phyloP scores from a whole-genome alignment of 2,329 filamentous ascomycete species.

The Alternaria hordeiaustralica region DNA sequence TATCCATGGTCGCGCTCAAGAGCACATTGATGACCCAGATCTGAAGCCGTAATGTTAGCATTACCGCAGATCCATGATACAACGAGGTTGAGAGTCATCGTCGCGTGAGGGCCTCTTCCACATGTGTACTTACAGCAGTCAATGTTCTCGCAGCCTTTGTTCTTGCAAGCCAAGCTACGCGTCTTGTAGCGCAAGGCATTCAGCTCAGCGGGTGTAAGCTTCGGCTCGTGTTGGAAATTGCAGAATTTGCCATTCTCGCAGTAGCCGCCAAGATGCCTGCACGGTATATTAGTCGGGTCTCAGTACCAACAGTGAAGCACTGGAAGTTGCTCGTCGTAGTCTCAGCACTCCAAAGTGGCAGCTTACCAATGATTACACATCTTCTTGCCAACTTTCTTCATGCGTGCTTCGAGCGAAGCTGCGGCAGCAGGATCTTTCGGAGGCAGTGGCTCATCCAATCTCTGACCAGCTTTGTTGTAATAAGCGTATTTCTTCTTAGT shows the following conservation, averaged over 20 bases:
- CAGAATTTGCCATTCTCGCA: conserved; percentile 52
- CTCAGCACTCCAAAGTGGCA: background rate
- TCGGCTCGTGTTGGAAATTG: conserved; percentile 52
- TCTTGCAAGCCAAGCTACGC: conserved; percentile 48
- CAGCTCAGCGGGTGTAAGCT: conserved; percentile 45
- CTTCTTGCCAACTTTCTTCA: conserved; percentile 39
- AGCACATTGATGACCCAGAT: conserved; percentile 50
- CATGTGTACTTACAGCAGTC: conserved; percentile 47
- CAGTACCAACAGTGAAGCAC: background rate
- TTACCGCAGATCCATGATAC: background rate
- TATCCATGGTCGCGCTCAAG: conserved; percentile 47
- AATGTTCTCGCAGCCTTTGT: conserved; percentile 49
- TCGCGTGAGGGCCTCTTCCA: background rate
- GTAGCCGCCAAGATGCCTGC: conserved; percentile 41
- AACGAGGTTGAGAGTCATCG: background rate
- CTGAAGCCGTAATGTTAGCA: conserved; percentile 21
- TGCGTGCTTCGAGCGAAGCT: conserved; percentile 38
- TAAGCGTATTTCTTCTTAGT: conserved; percentile 48
- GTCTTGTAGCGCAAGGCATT: conserved; percentile 53
- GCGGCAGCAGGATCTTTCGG: conserved; percentile 32
- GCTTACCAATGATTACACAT: conserved; percentile 42
- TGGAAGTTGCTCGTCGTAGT: background rate
- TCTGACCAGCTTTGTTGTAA: conserved; percentile 52
- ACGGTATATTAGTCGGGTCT: background rate
- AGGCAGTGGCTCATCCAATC: conserved; percentile 50